A percentile compares a stretch with the other conserved stretches of the same genome.
Evolutionary conservation across 495 filamentous ascomycete genomes (phyloP).

Genomic region (Lepraria neglecta): DNA sequence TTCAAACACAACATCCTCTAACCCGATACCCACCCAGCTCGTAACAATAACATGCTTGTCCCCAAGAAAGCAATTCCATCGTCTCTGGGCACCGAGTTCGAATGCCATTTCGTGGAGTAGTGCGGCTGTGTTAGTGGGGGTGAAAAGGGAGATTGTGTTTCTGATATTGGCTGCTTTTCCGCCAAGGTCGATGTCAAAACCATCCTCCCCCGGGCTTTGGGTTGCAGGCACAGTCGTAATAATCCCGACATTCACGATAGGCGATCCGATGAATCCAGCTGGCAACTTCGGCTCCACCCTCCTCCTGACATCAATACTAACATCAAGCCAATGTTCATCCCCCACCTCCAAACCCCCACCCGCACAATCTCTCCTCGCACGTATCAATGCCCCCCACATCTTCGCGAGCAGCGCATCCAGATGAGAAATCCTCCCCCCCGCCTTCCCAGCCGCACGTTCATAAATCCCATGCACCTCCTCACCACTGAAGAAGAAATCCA

Average conservation of each 20-base stretch:
- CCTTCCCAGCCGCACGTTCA: not conserved
- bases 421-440: not conserved
- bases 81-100: not conserved
- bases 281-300: not conserved
- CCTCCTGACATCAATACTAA: not conserved
- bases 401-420: not conserved
- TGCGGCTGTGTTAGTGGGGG: not conserved
- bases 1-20: not conserved
- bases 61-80: constrained; percentile 1
- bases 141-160: not conserved
- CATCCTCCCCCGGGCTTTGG: not conserved
- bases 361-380: not conserved
- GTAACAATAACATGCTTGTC: not conserved
- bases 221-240: not conserved
- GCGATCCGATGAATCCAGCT: constrained; percentile 4
- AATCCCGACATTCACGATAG: not conserved
- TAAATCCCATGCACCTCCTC: constrained; percentile 1
- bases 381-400: constrained; percentile 2
- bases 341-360: not conserved
- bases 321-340: not conserved
- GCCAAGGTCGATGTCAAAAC: not conserved
- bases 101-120: constrained; percentile 4
- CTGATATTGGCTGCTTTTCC: not conserved
- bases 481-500: not conserved
- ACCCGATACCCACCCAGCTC: not conserved